These are phyloP conservation scores for Colletotrichum nymphaeae DNA, from an alignment of 2,329 filamentous ascomycete genomes.

Conservation along the genomic window DNA sequence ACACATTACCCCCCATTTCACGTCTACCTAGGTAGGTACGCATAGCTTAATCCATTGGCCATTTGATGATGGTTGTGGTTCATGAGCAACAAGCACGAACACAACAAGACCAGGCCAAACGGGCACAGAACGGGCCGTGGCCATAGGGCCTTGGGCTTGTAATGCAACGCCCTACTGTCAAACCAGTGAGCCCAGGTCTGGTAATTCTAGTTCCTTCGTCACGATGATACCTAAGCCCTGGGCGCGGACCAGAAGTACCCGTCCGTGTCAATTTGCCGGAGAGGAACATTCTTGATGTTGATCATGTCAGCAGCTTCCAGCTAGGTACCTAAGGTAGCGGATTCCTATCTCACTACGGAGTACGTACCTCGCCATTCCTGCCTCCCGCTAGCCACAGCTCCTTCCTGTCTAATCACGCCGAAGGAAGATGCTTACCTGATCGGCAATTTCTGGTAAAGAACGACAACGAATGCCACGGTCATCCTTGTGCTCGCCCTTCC, in stretches of 20 bases:
- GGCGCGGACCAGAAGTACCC: neutral
- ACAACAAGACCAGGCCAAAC: constrained; percentile 30
- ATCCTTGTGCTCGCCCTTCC: neutral
- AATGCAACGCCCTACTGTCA: constrained; percentile 29
- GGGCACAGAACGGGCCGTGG: constrained; percentile 31
- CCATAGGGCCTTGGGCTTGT: constrained; percentile 12
- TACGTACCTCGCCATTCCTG: too few relatives aligned
- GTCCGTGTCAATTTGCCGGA: neutral
- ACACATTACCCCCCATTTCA: neutral
- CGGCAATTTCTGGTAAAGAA: too few relatives aligned
- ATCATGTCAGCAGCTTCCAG: too few relatives aligned
- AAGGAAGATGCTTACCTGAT: too few relatives aligned
- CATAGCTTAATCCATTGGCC: neutral
- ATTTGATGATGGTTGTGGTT: constrained; percentile 19
- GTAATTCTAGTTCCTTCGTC: neutral
- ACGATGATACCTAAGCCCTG: neutral
- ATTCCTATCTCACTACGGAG: too few relatives aligned
- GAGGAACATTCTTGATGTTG: too few relatives aligned
- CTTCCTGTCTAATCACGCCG: too few relatives aligned
- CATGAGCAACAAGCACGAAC: constrained; percentile 27
- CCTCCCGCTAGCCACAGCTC: too few relatives aligned
- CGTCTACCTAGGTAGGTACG: neutral
- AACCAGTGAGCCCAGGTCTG: constrained; percentile 22
- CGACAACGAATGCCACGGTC: too few relatives aligned
- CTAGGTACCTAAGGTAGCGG: too few relatives aligned